A percentile compares a stretch with the other conserved stretches of the same genome.
Evolutionary conservation across 2,329 filamentous ascomycete species (phyloP).

Genomic region (Fusarium multiceps): DNA sequence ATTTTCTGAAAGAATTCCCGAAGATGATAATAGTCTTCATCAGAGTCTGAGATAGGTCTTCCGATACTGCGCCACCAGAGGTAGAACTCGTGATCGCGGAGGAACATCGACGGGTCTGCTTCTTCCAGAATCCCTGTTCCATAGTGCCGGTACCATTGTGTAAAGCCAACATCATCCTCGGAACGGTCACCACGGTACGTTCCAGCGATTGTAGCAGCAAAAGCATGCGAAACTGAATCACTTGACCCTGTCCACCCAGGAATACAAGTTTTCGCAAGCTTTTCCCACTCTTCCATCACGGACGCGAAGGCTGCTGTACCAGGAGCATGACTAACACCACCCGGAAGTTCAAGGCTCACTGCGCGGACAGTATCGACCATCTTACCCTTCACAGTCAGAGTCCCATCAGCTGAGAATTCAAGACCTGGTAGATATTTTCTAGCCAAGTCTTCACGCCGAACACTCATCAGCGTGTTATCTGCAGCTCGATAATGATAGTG

Average conservation of each 20-base stretch:
- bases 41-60: rapidly evolving
- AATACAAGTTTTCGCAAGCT: not conserved
- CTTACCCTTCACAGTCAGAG: conserved; percentile 6
- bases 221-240: not conserved
- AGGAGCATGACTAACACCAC: not conserved
- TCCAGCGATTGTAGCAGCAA: conserved; percentile 3
- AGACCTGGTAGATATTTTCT: not conserved
- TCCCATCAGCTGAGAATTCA: not conserved
- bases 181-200: rapidly evolving
- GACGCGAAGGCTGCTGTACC: not conserved
- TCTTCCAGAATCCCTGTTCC: conserved; percentile 1
- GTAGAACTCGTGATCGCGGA: conserved; percentile 19
- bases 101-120: not conserved
- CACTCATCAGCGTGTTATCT: not conserved
- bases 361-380: not conserved
- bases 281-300: conserved; percentile 13
- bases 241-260: not conserved
- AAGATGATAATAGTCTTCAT: not conserved
- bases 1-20: not conserved
- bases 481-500: not conserved
- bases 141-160: conserved; percentile 22
- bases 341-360: not conserved
- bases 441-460: not conserved
- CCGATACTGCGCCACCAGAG: conserved; percentile 5
- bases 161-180: not conserved